phyloP scores from a whole-genome alignment of 768 basidiomycete species.

The Tylopilus sp. region DNA sequence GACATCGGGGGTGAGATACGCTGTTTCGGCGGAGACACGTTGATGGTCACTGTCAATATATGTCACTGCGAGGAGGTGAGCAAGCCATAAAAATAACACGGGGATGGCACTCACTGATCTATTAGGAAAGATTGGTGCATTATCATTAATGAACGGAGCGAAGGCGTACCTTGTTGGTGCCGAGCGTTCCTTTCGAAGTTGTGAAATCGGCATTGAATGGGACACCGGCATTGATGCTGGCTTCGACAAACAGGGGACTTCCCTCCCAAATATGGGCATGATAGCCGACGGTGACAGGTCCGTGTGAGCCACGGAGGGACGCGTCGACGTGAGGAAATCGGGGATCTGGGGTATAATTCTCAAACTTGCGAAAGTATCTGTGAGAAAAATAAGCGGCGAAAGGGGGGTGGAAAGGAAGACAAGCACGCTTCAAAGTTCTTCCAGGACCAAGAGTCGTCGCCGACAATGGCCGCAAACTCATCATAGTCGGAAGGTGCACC shows the following conservation, averaged over 20 bases:
- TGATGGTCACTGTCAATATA: slow-evolving; percentile 51
- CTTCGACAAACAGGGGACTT: slow-evolving; percentile 51
- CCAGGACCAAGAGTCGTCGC: slow-evolving; percentile 56
- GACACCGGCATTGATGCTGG: slow-evolving; percentile 50
- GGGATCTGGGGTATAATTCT: slow-evolving; percentile 51
- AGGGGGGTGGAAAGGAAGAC: not conserved
- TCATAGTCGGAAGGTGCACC: slow-evolving; percentile 69
- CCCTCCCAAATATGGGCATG: slow-evolving; percentile 44
- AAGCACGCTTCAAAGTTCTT: slow-evolving; percentile 48
- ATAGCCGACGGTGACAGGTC: slow-evolving; percentile 61
- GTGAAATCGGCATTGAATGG: slow-evolving; percentile 55
- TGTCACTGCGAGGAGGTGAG: slow-evolving; percentile 48
- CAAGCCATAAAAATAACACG: not conserved
- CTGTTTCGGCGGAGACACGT: slow-evolving; percentile 62
- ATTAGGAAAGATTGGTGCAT: not conserved
- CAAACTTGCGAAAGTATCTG: slow-evolving; percentile 73
- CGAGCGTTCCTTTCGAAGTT: slow-evolving; percentile 52
- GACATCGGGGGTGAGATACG: slow-evolving; percentile 64
- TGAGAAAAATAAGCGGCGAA: not conserved
- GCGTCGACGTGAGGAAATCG: slow-evolving; percentile 48
- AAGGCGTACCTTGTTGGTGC: slow-evolving; percentile 53
- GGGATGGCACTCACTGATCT: slow-evolving; percentile 43
- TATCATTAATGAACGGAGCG: not conserved
- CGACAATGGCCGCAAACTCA: slow-evolving; percentile 55
- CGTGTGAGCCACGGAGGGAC: slow-evolving; percentile 44